phyloP scores from a whole-genome alignment of 768 basidiomycete genomes.

The Cantharellus anzutake region DNA sequence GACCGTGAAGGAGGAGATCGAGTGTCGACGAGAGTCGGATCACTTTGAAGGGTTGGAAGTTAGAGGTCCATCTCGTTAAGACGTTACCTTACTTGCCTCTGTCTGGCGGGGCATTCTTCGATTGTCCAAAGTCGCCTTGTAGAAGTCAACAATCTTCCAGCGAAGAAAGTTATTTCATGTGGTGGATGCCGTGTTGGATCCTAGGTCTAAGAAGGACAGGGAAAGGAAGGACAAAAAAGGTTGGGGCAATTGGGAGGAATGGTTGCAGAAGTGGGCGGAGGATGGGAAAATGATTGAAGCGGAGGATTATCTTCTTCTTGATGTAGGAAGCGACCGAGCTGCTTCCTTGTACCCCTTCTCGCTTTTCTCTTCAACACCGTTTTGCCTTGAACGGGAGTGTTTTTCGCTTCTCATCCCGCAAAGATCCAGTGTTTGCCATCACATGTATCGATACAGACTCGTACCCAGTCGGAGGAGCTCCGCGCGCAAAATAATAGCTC shows the following conservation, averaged over 20 bases:
- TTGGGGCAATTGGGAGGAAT: constrained; percentile 7
- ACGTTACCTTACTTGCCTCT: too few species aligned
- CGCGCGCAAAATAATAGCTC: too few species aligned
- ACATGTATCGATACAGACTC: too few species aligned
- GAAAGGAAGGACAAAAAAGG: too few species aligned
- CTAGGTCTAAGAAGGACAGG: constrained; percentile 3
- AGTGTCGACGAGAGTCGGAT: background rate
- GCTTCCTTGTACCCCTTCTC: too few species aligned
- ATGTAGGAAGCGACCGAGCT: too few species aligned
- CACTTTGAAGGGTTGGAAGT: background rate
- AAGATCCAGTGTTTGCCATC: too few species aligned
- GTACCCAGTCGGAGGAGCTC: too few species aligned
- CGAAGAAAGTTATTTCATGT: constrained; percentile 5
- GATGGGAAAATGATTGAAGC: background rate
- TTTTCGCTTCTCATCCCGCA: too few species aligned
- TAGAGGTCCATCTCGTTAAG: constrained; percentile 6
- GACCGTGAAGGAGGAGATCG: too few species aligned
- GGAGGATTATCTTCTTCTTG: background rate
- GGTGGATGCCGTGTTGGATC: constrained; percentile 3
- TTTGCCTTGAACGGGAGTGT: too few species aligned
- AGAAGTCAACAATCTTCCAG: background rate
- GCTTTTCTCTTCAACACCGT: too few species aligned
- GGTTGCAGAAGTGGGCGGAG: constrained; percentile 2
- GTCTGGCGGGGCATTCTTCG: constrained; percentile 5
- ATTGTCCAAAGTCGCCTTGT: constrained; percentile 2